Evolutionary conservation across 306 rosid genomes (phyloP), one percentile per base, ranked within the genome.

Genomic region (Fragaria nilgerrensis): DNA sequence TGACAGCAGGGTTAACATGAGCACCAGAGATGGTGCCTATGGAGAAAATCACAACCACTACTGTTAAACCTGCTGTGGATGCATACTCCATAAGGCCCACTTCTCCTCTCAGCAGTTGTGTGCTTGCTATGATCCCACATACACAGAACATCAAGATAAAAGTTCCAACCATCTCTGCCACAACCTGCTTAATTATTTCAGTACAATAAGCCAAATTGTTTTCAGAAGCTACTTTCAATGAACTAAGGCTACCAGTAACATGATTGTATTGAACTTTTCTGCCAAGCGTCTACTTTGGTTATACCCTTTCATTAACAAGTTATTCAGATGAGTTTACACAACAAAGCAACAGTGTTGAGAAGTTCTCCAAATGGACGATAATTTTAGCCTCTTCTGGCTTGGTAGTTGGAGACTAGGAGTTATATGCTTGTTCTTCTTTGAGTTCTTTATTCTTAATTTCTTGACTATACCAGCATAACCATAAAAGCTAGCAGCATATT

Each of bases 1-100:
- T 94, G 78, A 87, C 85, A 23, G 98, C 90, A 25, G 97, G 98
- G 79, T 94, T 94, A 74, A 94, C 91, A 81, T 91, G 98, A 1
- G 98, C 97, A 80, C 87, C 90, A 67, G 97, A 94, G 80, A 94
- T 89, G 32, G 88, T 81, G 4, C 90, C 96, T 41, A 89, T 85
- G 0, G 94, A 85, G 87, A 90, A 91, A 41, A 88, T 86, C 39
- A 91, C 74, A 58, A 94, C 97, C 20, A 85, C 82, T 9, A 91
- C 93, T n/a, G 98, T 87, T 82, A 90, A 85, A 73, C 97, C 93
- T 69, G 96, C 96, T 22, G 97, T 87, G 73, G 87, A 82, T 75
- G 98, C 94, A 73, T 90, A 94, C 84, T 90, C 97, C 71, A 89
- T 34, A 41, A 94, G 91, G 39, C 92, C 91, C 27, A 90, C 88